Percentiles rank a stretch among this genome's conserved stretches.
Conservation (phyloP, 441 rosid genomes). For the Erodium chrysanthum region DNA sequence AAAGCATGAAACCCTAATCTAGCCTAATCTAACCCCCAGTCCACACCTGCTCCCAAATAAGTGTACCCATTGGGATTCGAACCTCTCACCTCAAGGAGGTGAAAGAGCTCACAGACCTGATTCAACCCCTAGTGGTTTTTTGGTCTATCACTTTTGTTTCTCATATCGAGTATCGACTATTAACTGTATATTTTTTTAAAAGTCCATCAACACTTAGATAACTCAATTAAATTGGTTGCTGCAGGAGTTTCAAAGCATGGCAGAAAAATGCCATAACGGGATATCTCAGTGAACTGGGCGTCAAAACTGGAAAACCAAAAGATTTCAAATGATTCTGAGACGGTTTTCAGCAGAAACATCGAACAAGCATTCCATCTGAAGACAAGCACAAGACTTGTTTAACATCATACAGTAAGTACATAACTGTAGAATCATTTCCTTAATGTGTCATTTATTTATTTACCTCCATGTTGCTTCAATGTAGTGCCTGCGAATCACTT, state of each 20-base stretch:
- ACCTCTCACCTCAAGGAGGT: too few species aligned
- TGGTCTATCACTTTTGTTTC: neutral
- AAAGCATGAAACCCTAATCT: too few species aligned
- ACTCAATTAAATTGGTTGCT: constrained; percentile 15
- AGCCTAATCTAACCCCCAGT: too few species aligned
- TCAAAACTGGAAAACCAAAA: constrained; percentile 61
- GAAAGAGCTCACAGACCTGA: too few species aligned
- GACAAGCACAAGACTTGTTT: neutral
- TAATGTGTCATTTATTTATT: too few species aligned
- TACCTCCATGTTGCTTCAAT: neutral
- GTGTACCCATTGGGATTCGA: too few species aligned
- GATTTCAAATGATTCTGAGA: constrained; percentile 40
- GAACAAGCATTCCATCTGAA: neutral
- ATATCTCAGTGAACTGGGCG: constrained; percentile 49
- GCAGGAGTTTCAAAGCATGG: constrained; percentile 90
- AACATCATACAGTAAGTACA: neutral
- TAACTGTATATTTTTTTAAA: neutral
- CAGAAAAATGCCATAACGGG: constrained; percentile 63
- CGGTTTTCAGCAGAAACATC: neutral
- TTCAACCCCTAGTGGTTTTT: too few species aligned
- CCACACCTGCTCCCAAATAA: too few species aligned
- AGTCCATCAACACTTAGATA: neutral
- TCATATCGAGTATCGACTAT: neutral
- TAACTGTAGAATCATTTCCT: neutral
- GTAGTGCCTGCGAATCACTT: neutral